A percentile compares a stretch with the other conserved stretches of the same genome.
Conservation (phyloP, 2,329 filamentous ascomycete genomes). For the Metarhizium rileyi region DNA sequence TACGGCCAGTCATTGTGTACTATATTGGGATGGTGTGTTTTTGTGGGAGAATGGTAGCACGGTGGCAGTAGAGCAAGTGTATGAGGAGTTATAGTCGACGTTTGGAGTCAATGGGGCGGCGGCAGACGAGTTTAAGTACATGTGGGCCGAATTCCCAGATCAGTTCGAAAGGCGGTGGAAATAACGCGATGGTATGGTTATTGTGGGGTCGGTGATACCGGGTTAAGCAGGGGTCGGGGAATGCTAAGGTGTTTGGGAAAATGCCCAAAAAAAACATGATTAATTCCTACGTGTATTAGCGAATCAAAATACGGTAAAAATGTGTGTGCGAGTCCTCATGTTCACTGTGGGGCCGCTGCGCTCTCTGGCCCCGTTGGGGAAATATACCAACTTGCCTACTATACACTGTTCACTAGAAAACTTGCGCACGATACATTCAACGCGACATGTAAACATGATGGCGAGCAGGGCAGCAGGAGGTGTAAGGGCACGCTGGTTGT, state of each 20-base stretch:
- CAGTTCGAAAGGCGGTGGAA: constrained; percentile 15
- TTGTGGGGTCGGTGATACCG: neutral
- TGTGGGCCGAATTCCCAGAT: constrained; percentile 27
- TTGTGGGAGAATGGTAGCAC: neutral
- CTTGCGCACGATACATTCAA: no score
- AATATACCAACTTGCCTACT: neutral
- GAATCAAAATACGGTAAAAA: neutral
- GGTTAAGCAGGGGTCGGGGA: no score
- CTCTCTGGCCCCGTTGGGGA: neutral
- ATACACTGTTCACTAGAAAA: no score
- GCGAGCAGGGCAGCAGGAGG: no score
- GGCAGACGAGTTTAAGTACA: constrained; percentile 28
- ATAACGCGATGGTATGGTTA: neutral
- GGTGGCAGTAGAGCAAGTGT: constrained; percentile 3
- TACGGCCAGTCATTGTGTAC: constrained; percentile 61
- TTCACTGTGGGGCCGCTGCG: neutral
- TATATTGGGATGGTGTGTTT: constrained; percentile 11
- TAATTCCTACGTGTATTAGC: neutral
- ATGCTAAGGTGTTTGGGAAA: neutral
- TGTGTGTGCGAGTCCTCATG: neutral
- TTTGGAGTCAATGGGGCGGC: constrained; percentile 15
- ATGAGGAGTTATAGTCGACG: constrained; percentile 9
- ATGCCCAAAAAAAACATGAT: neutral
- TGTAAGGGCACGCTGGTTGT: no score
- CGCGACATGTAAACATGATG: no score